Percentiles rank a stretch among this genome's conserved stretches.
These are phyloP conservation scores for Komagataella mondaviorum DNA, from an alignment of 805 yeast species.

Conservation along the genomic window DNA sequence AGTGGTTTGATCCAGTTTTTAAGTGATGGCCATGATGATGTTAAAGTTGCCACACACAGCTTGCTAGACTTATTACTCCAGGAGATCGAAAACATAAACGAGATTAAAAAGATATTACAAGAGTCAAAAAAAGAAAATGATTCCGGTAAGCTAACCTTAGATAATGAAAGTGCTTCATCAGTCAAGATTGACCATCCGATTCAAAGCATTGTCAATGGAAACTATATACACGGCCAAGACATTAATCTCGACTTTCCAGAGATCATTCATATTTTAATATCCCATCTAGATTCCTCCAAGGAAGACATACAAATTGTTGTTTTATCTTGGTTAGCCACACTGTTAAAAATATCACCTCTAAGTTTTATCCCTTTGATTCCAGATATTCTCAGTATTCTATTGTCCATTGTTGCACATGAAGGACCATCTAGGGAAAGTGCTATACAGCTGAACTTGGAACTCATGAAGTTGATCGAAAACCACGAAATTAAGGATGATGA, in stretches of 20 bases:
- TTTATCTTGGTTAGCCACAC: conserved; percentile 67
- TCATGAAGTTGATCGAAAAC: conserved; percentile 39
- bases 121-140: conserved; percentile 7
- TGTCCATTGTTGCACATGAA: conserved; percentile 47
- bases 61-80: conserved; percentile 62
- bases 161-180: conserved; percentile 16
- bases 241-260: conserved; percentile 68
- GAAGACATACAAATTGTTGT: conserved; percentile 70
- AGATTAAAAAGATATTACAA: conserved; percentile 43
- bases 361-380: conserved; percentile 68
- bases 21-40: conserved; percentile 77
- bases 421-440: conserved; percentile 39
- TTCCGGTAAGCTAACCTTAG: conserved; percentile 9
- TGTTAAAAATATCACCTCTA: conserved; percentile 61
- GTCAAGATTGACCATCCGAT: conserved; percentile 11
- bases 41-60: conserved; percentile 72
- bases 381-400: conserved; percentile 53
- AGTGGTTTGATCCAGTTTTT: conserved; percentile 73
- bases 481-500: conserved; percentile 24
- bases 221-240: conserved; percentile 69
- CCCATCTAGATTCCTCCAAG: conserved; percentile 63
- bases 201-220: conserved; percentile 26
- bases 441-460: conserved; percentile 36
- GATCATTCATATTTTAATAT: conserved; percentile 69
- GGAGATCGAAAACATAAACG: conserved; percentile 69